These are phyloP conservation scores for Debaryomyces robertsiae DNA, from an alignment of 1,139 yeast species.

Conservation along the genomic window DNA sequence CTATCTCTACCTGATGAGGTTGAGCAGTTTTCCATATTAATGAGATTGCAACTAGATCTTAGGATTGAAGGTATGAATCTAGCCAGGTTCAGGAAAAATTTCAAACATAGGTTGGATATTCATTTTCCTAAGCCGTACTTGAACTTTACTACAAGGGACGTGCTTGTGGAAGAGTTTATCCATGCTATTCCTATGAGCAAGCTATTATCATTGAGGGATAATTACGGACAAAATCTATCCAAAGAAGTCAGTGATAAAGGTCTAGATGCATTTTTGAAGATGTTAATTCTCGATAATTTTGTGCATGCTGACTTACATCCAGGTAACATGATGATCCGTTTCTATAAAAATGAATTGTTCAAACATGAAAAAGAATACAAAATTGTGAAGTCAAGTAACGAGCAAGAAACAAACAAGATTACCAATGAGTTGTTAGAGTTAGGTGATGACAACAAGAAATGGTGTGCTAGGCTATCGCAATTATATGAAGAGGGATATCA, in stretches of 20 bases:
- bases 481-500: conserved; percentile 66
- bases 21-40: conserved; percentile 78
- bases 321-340: conserved; percentile 86
- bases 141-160: conserved; percentile 65
- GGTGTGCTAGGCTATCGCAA: conserved; percentile 52
- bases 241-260: conserved; percentile 84
- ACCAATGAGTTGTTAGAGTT: conserved; percentile 48
- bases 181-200: conserved; percentile 81
- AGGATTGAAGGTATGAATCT: conserved; percentile 87
- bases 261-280: conserved; percentile 85
- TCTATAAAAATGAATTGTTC: conserved; percentile 56
- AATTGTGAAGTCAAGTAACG: conserved; percentile 48
- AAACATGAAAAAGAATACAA: conserved; percentile 50
- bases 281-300: conserved; percentile 90
- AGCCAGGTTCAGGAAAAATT: conserved; percentile 65
- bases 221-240: conserved; percentile 57
- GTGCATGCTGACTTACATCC: conserved; percentile 97
- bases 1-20: conserved; percentile 93
- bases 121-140: conserved; percentile 81
- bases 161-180: conserved; percentile 83
- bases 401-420: conserved; percentile 49
- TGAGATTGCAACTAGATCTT: conserved; percentile 86
- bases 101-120: conserved; percentile 59
- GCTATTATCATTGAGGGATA: conserved; percentile 49
- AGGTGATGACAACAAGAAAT: conserved; percentile 42